Evolutionary conservation across 1,284 basidiomycete species (phyloP).

Genomic region (Tremellales sp.): DNA sequence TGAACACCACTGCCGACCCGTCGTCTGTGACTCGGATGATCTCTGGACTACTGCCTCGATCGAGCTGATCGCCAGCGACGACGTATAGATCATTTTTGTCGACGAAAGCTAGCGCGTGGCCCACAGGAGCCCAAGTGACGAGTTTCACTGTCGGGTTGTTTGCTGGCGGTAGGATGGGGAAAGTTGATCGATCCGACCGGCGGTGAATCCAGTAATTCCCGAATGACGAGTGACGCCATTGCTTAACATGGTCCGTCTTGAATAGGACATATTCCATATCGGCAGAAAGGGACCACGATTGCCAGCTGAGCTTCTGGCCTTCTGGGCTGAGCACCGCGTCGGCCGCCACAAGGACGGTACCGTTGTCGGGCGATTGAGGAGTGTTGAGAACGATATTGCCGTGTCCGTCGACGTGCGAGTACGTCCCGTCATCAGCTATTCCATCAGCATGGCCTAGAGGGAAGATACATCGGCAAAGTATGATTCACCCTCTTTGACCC

Average conservation of each 20-base stretch:
- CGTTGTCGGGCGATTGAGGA: constrained; percentile 55
- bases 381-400: constrained; percentile 71
- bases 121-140: constrained; percentile 79
- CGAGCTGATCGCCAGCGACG: constrained; percentile 51
- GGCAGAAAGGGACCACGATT: constrained; percentile 71
- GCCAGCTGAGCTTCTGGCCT: constrained; percentile 56
- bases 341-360: constrained; percentile 33
- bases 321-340: constrained; percentile 35
- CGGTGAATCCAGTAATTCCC: constrained; percentile 83
- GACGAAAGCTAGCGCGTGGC: constrained; percentile 75
- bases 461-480: not conserved
- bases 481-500: constrained; percentile 76
- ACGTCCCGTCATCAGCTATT: constrained; percentile 73
- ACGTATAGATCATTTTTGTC: constrained; percentile 78
- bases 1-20: constrained; percentile 79
- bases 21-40: constrained; percentile 71
- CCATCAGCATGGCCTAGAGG: not conserved
- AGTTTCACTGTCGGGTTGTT: constrained; percentile 64
- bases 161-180: constrained; percentile 62
- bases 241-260: constrained; percentile 69
- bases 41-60: constrained; percentile 8
- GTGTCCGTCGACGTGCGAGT: constrained; percentile 58
- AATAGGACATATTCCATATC: constrained; percentile 84
- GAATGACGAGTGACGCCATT: constrained; percentile 88
- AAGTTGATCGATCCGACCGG: constrained; percentile 61